Evolutionary conservation across 2,329 filamentous ascomycete genomes (phyloP), one percentile per base, ranked within the genome.

Genomic region (Orbilia oligospora): DNA sequence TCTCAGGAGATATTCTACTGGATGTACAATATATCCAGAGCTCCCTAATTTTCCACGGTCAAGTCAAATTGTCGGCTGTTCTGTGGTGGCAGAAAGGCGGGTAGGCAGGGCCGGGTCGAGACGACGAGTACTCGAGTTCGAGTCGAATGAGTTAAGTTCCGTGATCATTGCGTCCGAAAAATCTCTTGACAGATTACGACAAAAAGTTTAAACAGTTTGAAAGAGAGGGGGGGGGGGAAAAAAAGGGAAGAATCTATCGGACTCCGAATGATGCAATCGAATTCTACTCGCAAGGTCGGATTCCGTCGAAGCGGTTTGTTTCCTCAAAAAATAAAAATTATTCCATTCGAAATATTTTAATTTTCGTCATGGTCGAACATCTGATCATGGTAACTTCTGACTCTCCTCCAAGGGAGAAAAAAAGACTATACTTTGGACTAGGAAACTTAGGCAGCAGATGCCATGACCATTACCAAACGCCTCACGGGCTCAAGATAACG

Each of bases 371-470:
- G 3, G 18, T 27, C 49, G 71, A 44, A 55, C 64, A 69, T 69
- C 71, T 75, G 71, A 75, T 69, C 71, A 68, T 75, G 38, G 22
- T 69, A 64, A 69, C 71, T 68, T 20, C 44, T 20, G n/a, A 46
- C 36, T 55, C 51, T 55, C 51, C 51, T 41, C 63, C n/a, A 44
- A 61, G 36, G n/a, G n/a, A 41, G 24, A 61, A 44, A 61, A 58
- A 30, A 30, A 30, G 3, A 3, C 3, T 30, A 30, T 44, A 44
- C 27, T 18, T 24, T 44, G 6, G 27, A 61, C 56, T 44, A 61
- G 33, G 56, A 61, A 24, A 24, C 56, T 61, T 61, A 75, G 71
- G 71, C 71, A 68, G 71, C 71, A 68, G 64, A 75, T 67, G 64
- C 64, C 53, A 58, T 48, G 67, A 53, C 30, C 33, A 18, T 20